phyloP scores from a whole-genome alignment of 129 eudicot species.

The Silybum marianum region DNA sequence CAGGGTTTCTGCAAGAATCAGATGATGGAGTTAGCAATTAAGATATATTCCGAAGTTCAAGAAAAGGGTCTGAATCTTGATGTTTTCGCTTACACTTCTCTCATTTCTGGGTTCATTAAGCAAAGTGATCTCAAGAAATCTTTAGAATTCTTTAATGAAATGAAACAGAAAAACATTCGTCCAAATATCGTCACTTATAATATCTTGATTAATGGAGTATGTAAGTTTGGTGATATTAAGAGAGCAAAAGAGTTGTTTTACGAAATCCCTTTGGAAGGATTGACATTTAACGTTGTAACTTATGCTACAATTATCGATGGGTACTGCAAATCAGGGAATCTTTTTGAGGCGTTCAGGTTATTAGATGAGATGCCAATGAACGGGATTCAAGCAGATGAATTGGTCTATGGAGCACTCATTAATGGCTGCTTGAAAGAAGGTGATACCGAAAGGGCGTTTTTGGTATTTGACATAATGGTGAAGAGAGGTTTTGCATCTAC shows the following conservation, averaged over 20 bases:
- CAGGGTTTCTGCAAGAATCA: slow-evolving; percentile 36
- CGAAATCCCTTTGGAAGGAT: slow-evolving; percentile 28
- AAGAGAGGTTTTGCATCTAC: slow-evolving; percentile 29
- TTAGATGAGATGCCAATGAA: slow-evolving; percentile 38
- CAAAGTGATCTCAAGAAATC: slow-evolving; percentile 30
- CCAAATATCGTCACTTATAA: slow-evolving; percentile 43
- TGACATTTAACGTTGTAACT: slow-evolving; percentile 28
- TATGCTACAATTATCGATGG: slow-evolving; percentile 42
- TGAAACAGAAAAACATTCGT: slow-evolving; percentile 28
- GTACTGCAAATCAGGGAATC: slow-evolving; percentile 35
- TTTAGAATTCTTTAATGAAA: slow-evolving; percentile 29
- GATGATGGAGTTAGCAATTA: slow-evolving; percentile 31
- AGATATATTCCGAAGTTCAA: slow-evolving; percentile 14
- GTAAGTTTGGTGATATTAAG: slow-evolving; percentile 38
- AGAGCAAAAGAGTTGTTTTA: slow-evolving; percentile 39
- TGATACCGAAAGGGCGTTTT: slow-evolving; percentile 37
- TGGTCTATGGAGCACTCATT: slow-evolving; percentile 36
- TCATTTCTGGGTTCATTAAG: slow-evolving; percentile 37
- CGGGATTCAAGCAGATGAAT: slow-evolving; percentile 40
- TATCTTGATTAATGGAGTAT: slow-evolving; percentile 35
- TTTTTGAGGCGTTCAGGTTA: slow-evolving; percentile 41
- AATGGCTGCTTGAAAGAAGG: slow-evolving; percentile 40
- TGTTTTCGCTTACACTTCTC: slow-evolving; percentile 38
- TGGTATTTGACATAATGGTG: slow-evolving; percentile 33
- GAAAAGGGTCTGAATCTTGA: slow-evolving; percentile 35